Conservation (phyloP, 2,329 filamentous ascomycete genomes). For the Beauveria pseudobassiana region DNA sequence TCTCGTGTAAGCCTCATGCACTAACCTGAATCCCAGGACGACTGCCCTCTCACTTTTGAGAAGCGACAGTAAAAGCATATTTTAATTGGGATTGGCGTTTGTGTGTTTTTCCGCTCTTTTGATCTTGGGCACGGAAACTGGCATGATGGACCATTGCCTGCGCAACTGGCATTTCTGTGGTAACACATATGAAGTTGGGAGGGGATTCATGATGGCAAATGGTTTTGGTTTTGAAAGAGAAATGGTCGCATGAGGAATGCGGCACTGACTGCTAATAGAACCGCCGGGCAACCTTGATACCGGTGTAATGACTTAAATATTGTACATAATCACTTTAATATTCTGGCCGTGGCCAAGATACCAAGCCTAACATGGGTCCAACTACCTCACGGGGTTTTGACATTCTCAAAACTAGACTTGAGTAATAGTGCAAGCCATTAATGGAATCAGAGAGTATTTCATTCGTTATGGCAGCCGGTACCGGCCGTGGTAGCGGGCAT, state of each 20-base stretch:
- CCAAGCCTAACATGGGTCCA: background rate
- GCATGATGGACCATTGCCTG: background rate
- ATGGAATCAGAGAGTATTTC: too few relatives aligned
- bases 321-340: conserved; percentile 2
- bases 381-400: too few relatives aligned
- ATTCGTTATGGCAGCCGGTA: background rate
- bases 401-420: too few relatives aligned
- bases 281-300: background rate
- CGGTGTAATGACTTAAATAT: conserved; percentile 4
- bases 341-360: background rate
- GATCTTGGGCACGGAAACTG: background rate
- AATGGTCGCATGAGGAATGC: background rate
- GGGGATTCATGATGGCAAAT: background rate
- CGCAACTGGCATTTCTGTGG: background rate
- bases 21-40: conserved; percentile 51
- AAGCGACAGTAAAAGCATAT: conserved; percentile 35
- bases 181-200: background rate
- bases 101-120: background rate
- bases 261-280: background rate
- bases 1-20: conserved; percentile 11
- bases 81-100: background rate
- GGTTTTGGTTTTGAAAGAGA: conserved; percentile 3
- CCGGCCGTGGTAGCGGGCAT: background rate
- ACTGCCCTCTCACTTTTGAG: conserved; percentile 71
- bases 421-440: too few relatives aligned